Evolutionary conservation across 805 yeast species (phyloP).

Genomic region (Babjeviella inositovora): DNA sequence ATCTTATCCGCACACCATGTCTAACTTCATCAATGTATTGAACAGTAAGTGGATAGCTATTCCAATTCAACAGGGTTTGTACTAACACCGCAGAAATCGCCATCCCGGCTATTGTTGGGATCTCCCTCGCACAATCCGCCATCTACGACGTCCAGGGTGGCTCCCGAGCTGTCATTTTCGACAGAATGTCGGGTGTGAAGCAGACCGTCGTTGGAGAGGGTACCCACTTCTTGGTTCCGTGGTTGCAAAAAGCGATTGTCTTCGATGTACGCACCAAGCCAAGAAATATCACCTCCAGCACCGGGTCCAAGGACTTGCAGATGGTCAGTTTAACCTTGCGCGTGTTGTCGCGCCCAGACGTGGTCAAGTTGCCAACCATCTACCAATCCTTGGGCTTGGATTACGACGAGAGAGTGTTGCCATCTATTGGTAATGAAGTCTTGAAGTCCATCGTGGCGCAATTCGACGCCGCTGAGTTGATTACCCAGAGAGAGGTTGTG

Average conservation of each 20-base stretch:
- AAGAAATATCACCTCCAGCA: conserved; percentile 80
- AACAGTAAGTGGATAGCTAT: neutral
- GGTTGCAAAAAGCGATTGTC: conserved; percentile 85
- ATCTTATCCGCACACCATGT: neutral
- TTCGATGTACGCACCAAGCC: conserved; percentile 95
- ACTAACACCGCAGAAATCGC: conserved; percentile 23
- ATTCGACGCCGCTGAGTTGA: conserved; percentile 91
- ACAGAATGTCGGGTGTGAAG: conserved; percentile 80
- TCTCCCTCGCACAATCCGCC: conserved; percentile 64
- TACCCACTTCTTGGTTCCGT: conserved; percentile 87
- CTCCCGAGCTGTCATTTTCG: conserved; percentile 88
- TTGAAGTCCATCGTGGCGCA: conserved; percentile 84
- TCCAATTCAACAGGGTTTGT: neutral
- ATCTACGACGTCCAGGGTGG: conserved; percentile 96
- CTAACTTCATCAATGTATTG: neutral
- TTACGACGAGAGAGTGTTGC: conserved; percentile 88
- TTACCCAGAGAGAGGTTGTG: conserved; percentile 93
- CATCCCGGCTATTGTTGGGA: conserved; percentile 52
- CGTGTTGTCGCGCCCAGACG: conserved; percentile 90
- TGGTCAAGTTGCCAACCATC: conserved; percentile 62
- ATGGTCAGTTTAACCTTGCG: conserved; percentile 88
- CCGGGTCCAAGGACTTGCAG: conserved; percentile 95
- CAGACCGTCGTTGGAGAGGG: conserved; percentile 90
- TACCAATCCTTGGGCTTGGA: conserved; percentile 88
- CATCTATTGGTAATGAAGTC: conserved; percentile 86